Evolutionary conservation across 2,329 filamentous ascomycete genomes (phyloP), one percentile per base, ranked within the genome.

Genomic region (Verruconis gallopava): DNA sequence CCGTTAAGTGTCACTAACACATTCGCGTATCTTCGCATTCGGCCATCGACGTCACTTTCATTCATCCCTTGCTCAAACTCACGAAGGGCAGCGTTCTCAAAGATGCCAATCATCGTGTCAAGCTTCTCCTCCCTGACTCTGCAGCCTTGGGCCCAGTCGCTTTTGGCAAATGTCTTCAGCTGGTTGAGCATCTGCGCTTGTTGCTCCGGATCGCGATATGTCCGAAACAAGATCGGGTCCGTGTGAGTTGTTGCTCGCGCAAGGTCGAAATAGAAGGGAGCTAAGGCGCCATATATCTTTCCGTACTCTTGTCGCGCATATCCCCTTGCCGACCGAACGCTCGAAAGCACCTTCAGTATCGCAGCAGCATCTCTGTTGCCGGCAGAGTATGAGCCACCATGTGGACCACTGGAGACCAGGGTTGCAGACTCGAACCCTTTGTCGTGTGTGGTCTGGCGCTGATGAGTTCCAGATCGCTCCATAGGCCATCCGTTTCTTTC

Each of bases 31-130:
- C 82, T 76, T 50, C 73, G 77, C 89, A 96, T 95, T 42, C 79
- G 72, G 2, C 85, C 86, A 49, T 93, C 82, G 42, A 93, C 77
- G 57, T 98, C 89, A 64, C 81, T 83, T 34, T 77, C 79, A 57
- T 91, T 85, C 50, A 93, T 93, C 3, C 85, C 91, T 49, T 91
- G 82, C 60, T 93, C 83, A 51, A 98, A 98, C 58, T 98, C 91
- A 38, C 82, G 75, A 40, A 95, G 64, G 3, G 93, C 88, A 3
- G 88, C 86, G 44, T 80, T 86, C 62, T 96, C 89, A 53, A 98
- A 98, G 45, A 91, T 79, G 28, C 72, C 72, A 49, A 80, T 75
- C 72, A 93, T 86, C 18, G 71, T 73, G 28, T 74, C 67, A 15
- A 98, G 65, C 54, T 80, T 83, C 47, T 81, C 76, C 52, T 82